These are phyloP conservation scores for Myochromella boudieri DNA, from an alignment of 768 basidiomycete genomes.

Conservation along the genomic window DNA sequence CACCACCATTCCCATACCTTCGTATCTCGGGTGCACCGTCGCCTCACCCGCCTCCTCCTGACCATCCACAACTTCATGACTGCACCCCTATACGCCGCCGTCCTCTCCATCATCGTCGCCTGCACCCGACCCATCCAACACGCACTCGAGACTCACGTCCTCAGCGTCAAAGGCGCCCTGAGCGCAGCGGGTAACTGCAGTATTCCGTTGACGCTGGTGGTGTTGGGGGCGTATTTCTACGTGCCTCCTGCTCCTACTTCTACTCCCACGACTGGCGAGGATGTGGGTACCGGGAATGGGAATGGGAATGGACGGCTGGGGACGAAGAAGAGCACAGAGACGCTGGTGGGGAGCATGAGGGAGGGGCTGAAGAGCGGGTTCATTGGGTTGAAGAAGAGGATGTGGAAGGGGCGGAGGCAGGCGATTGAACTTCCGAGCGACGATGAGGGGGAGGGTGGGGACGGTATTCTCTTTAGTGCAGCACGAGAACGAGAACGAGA, in stretches of 20 bases:
- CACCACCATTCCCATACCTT: no score
- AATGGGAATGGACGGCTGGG: neutral
- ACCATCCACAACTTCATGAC: conserved; percentile 79
- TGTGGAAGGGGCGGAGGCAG: no score
- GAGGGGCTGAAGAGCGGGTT: no score
- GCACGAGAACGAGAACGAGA: no score
- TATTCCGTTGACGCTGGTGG: conserved; percentile 86
- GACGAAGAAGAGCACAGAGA: neutral
- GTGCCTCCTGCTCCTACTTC: no score
- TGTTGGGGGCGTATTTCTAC: conserved; percentile 92
- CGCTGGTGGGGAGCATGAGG: no score
- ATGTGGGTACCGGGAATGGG: conserved; percentile 6
- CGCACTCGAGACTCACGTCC: conserved; percentile 59
- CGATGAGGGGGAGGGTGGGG: no score
- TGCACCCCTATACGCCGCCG: conserved; percentile 80
- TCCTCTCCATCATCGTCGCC: conserved; percentile 75
- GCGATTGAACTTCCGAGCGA: no score
- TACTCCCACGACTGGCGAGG: no score
- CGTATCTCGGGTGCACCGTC: conserved; percentile 10
- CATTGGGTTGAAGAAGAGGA: no score
- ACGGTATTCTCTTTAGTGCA: no score
- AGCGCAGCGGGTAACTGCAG: conserved; percentile 70
- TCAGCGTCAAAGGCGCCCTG: conserved; percentile 68
- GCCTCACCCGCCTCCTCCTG: conserved; percentile 29
- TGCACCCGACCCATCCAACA: conserved; percentile 76